A percentile compares a stretch with the other conserved stretches of the same genome.
Evolutionary conservation across 1,284 basidiomycete species (phyloP).

Genomic region (Microbotryomycetes sp.): DNA sequence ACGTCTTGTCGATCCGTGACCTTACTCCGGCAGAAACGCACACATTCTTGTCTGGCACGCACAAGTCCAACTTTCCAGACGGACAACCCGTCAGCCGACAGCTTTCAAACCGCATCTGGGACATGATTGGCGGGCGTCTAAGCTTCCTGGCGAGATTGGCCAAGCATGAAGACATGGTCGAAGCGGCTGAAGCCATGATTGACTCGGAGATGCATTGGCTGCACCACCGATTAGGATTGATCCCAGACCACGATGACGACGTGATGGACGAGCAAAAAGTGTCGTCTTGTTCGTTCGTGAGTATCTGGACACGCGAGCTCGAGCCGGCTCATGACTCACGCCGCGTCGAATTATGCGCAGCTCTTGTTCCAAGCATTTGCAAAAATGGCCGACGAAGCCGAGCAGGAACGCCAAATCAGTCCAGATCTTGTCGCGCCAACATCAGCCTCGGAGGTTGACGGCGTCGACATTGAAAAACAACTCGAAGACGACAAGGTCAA

Average conservation of each 20-base stretch:
- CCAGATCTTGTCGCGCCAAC: neutral
- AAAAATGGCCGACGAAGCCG: slow-evolving; percentile 22
- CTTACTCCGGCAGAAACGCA: slow-evolving; percentile 56
- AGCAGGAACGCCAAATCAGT: slow-evolving; percentile 3
- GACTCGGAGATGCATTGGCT: slow-evolving; percentile 34
- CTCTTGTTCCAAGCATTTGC: slow-evolving; percentile 35
- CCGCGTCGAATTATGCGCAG: too few relatives aligned
- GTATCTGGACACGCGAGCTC: neutral
- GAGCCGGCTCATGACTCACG: neutral
- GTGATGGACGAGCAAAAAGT: slow-evolving; percentile 37
- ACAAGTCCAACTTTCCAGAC: slow-evolving; percentile 11
- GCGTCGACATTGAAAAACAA: neutral
- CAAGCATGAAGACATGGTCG: slow-evolving; percentile 24
- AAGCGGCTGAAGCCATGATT: slow-evolving; percentile 29
- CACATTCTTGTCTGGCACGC: slow-evolving; percentile 17
- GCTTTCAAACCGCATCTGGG: slow-evolving; percentile 25
- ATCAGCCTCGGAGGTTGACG: neutral
- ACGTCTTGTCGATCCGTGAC: slow-evolving; percentile 67
- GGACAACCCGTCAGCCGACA: slow-evolving; percentile 6
- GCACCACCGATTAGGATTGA: slow-evolving; percentile 25
- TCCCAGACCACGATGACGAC: slow-evolving; percentile 30
- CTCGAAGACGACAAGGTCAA: slow-evolving; percentile 21
- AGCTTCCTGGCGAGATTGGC: slow-evolving; percentile 21
- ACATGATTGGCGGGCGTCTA: slow-evolving; percentile 33
- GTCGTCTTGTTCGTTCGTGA: slow-evolving; percentile 30